Percentiles rank a stretch among this genome's conserved stretches.
phyloP scores from a whole-genome alignment of 192 early-diverging fungal species.

The Powellomyces hirtus region DNA sequence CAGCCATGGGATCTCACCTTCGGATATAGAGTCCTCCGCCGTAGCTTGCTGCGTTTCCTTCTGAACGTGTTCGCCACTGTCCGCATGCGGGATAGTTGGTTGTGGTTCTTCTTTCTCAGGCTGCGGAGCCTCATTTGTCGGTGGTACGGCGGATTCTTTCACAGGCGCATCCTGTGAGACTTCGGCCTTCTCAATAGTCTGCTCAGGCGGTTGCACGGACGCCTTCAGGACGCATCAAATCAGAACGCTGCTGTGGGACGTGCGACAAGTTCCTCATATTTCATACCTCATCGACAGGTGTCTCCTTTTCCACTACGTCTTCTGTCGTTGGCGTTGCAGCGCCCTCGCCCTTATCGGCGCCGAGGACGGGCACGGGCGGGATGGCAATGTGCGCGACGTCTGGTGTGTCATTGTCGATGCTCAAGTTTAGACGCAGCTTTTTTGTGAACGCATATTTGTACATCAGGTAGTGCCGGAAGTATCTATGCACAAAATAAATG shows the following conservation, averaged over 20 bases:
- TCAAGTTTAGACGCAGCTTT: conserved; percentile 51
- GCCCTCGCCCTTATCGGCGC: background rate
- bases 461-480: conserved; percentile 59
- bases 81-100: no score
- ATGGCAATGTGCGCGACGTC: background rate
- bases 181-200: no score
- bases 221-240: no score
- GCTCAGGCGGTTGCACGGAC: no score
- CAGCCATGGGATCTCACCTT: no score
- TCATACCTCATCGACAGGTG: no score
- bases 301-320: conserved; percentile 3
- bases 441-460: conserved; percentile 62
- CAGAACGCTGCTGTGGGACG: no score
- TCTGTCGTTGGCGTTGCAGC: background rate
- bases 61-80: no score
- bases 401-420: conserved; percentile 42
- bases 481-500: conserved; percentile 35
- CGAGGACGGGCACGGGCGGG: background rate
- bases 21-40: no score
- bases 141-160: no score
- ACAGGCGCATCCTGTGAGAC: no score
- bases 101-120: background rate
- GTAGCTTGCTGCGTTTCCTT: background rate
- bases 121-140: background rate
- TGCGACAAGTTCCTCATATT: no score